These are phyloP conservation scores for Yamadazyma olivae DNA, from an alignment of 805 yeast genomes.

Conservation along the genomic window DNA sequence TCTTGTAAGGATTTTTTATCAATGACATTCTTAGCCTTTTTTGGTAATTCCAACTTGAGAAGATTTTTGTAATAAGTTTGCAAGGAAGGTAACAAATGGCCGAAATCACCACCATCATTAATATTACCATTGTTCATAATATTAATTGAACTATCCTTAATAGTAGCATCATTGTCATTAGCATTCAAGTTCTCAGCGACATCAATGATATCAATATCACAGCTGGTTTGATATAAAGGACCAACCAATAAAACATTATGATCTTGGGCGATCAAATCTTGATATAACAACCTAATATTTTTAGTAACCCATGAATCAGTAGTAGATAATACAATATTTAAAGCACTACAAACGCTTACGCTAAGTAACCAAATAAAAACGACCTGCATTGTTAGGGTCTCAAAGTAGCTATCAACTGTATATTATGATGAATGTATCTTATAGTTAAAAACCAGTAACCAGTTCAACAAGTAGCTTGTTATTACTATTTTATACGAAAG, in stretches of 20 bases:
- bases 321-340: slow-evolving; percentile 29
- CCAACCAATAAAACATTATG: slow-evolving; percentile 32
- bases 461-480: too few species aligned
- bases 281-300: slow-evolving; percentile 26
- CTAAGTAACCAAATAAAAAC: too few species aligned
- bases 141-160: background rate
- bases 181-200: background rate
- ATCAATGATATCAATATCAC: background rate
- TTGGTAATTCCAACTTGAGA: slow-evolving; percentile 5
- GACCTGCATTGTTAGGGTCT: too few species aligned
- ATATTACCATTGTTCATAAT: slow-evolving; percentile 6
- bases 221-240: slow-evolving; percentile 22
- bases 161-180: background rate
- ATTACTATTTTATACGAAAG: too few species aligned
- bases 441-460: too few species aligned
- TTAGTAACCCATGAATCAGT: slow-evolving; percentile 39
- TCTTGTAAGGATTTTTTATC: slow-evolving; percentile 8
- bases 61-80: slow-evolving; percentile 26
- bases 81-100: slow-evolving; percentile 28
- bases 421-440: too few species aligned
- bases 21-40: slow-evolving; percentile 6
- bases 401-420: too few species aligned
- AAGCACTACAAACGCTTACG: too few species aligned
- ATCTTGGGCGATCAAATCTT: slow-evolving; percentile 23
- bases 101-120: slow-evolving; percentile 31